Conservation (phyloP, 2,329 filamentous ascomycete species). For the Periconia sp. region DNA sequence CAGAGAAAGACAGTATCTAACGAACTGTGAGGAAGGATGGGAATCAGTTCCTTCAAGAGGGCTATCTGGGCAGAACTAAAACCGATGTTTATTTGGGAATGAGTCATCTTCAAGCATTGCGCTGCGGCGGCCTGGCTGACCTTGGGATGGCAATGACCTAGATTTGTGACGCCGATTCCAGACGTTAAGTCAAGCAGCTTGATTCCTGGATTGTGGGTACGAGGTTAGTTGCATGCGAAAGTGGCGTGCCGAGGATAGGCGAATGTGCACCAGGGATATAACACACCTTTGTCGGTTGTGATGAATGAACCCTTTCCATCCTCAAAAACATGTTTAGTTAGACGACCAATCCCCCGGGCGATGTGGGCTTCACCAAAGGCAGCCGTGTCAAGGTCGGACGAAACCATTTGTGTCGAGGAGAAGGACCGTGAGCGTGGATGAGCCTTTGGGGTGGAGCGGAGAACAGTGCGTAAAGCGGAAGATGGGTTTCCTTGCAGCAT, state of each 20-base stretch:
- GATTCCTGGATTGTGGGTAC: too few relatives aligned
- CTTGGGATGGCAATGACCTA: conserved; percentile 34
- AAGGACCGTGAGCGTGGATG: conserved; percentile 1
- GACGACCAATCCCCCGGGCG: conserved; percentile 32
- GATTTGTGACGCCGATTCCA: conserved; percentile 32
- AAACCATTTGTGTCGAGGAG: background rate
- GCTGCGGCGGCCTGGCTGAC: conserved; percentile 31
- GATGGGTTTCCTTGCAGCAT: background rate
- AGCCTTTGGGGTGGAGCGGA: background rate
- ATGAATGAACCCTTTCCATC: conserved; percentile 32
- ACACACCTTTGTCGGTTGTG: conserved; percentile 33
- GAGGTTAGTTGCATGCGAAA: too few relatives aligned
- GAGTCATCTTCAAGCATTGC: conserved; percentile 33
- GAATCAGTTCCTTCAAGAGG: conserved; percentile 29
- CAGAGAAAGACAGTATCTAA: conserved; percentile 32
- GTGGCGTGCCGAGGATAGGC: too few relatives aligned
- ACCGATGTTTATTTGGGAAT: conserved; percentile 34
- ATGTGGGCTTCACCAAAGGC: conserved; percentile 32
- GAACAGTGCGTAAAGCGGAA: background rate
- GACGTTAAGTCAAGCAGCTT: conserved; percentile 33
- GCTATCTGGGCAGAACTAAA: conserved; percentile 32
- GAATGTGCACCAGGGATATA: too few relatives aligned
- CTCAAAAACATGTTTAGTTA: conserved; percentile 34
- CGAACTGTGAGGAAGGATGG: conserved; percentile 29
- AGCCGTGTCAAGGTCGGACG: conserved; percentile 20